phyloP scores from a whole-genome alignment of 371 early-diverging fungal genomes.

The Coemansia sp. region DNA sequence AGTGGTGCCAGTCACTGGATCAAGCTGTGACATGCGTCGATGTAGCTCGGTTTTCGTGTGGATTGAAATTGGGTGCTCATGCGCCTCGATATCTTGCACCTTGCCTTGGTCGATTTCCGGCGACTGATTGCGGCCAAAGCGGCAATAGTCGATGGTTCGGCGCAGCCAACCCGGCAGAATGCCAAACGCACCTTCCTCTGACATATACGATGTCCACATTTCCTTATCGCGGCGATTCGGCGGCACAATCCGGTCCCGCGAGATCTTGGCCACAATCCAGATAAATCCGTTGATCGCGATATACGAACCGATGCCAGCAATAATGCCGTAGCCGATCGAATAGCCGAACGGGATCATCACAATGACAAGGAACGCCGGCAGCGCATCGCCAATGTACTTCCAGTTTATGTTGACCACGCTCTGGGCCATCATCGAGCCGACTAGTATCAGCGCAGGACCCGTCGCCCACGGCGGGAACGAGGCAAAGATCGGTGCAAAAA shows the following conservation, averaged over 20 bases:
- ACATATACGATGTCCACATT: slow-evolving; percentile 29
- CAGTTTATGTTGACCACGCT: slow-evolving; percentile 70
- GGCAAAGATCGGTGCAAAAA: slow-evolving; percentile 82
- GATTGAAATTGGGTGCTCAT: background rate
- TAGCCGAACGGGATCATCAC: slow-evolving; percentile 76
- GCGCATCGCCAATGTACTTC: slow-evolving; percentile 71
- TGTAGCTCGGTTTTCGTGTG: background rate
- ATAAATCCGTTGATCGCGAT: slow-evolving; percentile 59
- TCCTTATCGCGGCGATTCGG: slow-evolving; percentile 28
- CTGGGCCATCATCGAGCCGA: slow-evolving; percentile 79
- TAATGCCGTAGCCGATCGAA: slow-evolving; percentile 70
- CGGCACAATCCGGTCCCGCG: slow-evolving; percentile 52
- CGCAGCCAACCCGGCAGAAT: background rate
- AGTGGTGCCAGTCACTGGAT: no score
- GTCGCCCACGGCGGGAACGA: slow-evolving; percentile 83
- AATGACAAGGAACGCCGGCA: slow-evolving; percentile 75
- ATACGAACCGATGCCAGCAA: slow-evolving; percentile 63
- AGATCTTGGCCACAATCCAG: slow-evolving; percentile 53
- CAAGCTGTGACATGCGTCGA: background rate
- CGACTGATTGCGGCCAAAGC: background rate
- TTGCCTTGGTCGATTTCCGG: background rate
- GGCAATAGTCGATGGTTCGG: slow-evolving; percentile 10
- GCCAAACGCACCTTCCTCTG: slow-evolving; percentile 15
- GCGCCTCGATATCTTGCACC: background rate
- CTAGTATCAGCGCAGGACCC: slow-evolving; percentile 73